Evolutionary conservation across 2,329 filamentous ascomycete genomes (phyloP), one percentile per base, ranked within the genome.

Genomic region (Trichophaea hybrida): DNA sequence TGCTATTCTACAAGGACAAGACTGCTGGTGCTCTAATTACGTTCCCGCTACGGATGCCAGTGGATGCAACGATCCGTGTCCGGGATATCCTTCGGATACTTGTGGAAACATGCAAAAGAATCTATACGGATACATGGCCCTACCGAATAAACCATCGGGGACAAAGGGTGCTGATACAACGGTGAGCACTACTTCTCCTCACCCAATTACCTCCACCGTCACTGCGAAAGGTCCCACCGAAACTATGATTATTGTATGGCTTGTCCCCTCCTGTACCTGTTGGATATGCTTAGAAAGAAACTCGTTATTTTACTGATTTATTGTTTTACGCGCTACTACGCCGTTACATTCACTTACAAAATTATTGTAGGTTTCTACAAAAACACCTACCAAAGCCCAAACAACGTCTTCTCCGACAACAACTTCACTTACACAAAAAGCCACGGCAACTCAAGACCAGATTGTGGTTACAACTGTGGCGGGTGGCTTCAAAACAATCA

Each of bases 1-100:
- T 63, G 85, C 84, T 64, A 75, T 91, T 52, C 74, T 89, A 1
- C 78, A 87, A 66, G 76, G 72, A 13, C 74, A 80, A 35, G 71
- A 76, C 55, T 91, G 86, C 70, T 91, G 85, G 85, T 91, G 86
- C 70, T 83, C 84, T 40, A 78, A 88, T 69, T 82, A 82, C 67
- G 76, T 76, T 1, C 86, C 86, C 35, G 69, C 68, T 17, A 70
- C 35, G 70, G 75, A 58, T 73, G 76, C 55, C 24, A 70, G 72
- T 1, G 65, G 63, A 37, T 91, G 86, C 72, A 72, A 76, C 64
- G 70, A 70, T 0, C 55, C 72, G 13, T 91, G 86, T 66, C 84
- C 85, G 6, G 86, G 85, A n/a, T 91, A 78, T 69, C 80, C 80
- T 0, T 37, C 56, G 1, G 84, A 90, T 64, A 72, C 74, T 8